A percentile compares a stretch with the other conserved stretches of the same genome.
Evolutionary conservation across 208 protist genomes (phyloP).

Genomic region (Wallacemonas collosoma): DNA sequence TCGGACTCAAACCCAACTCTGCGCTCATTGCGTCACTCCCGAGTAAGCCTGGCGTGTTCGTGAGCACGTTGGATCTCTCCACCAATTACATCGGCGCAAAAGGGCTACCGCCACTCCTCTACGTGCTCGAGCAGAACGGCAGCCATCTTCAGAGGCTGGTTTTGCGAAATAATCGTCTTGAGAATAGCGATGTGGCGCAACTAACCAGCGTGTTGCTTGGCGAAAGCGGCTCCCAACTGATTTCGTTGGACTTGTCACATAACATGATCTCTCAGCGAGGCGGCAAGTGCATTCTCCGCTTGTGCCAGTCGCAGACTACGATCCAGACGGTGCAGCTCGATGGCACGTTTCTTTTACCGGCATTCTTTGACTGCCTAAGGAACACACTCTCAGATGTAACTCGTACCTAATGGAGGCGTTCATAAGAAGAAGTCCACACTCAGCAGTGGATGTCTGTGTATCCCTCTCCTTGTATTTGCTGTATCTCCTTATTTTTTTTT

Average conservation of each 20-base stretch:
- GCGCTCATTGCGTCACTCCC: constrained; percentile 29
- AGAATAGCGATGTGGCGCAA: constrained; percentile 47
- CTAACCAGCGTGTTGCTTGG: constrained; percentile 29
- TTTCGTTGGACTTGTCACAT: constrained; percentile 45
- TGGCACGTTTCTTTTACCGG: constrained; percentile 34
- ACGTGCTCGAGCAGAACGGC: constrained; percentile 36
- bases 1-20: constrained; percentile 34
- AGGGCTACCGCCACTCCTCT: constrained; percentile 43
- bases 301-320: constrained; percentile 15
- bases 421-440: too few species aligned
- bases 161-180: constrained; percentile 52
- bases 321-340: constrained; percentile 28
- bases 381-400: constrained; percentile 24
- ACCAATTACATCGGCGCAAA: constrained; percentile 62
- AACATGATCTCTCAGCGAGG: constrained; percentile 42
- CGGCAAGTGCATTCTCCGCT: constrained; percentile 20
- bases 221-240: constrained; percentile 24
- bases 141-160: constrained; percentile 33
- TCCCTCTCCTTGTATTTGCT: too few species aligned
- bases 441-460: too few species aligned
- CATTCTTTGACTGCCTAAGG: constrained; percentile 21
- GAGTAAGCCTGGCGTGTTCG: constrained; percentile 12
- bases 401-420: neutral
- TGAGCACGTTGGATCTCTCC: constrained; percentile 49
- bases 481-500: too few species aligned